Base-by-base conservation (phyloP, 352 stramenopile species). In the Pythium oligandrum region DNA sequence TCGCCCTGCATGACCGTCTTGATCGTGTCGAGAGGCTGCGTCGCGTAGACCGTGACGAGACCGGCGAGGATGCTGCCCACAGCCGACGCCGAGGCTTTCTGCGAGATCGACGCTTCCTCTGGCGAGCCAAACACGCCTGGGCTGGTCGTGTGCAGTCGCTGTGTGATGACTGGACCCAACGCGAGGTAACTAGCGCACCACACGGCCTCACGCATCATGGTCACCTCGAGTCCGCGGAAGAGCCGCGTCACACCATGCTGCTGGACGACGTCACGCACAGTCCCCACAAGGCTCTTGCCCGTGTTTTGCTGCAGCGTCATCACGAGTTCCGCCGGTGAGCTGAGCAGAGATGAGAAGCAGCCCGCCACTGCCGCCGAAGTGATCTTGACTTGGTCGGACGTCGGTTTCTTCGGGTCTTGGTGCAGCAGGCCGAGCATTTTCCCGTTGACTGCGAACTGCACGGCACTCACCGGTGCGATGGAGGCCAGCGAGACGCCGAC, bases 271-370 rank as follows among this genome's bases (percentile, higher is more conserved):
- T 89, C 71, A 40, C 68, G 64, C 47, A 92, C 68, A 0, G 83
- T 94, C 9, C 63, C 59, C 3, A 59, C 57, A 44, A 94, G 85
- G 51, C 68, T 74, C 63, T 83, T 80, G 45, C 81, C 83, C 26
- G 71, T 86, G 71, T 89, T 88, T 59, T 94, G 83, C 67, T 94
- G 83, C 49, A 91, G 71, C 51, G 83, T 94, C 83, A 94, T 94
- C 48, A 90, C 73, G 34, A 94, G 72, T 61, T 94, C 83, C 10
- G 79, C 83, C 0, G 83, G 70, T 0, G 79, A 84, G 40, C 79
- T 87, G 8, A 94, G 61, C 42, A 72, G 51, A 36, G 83, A 74
- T 8, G 83, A 92, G 17, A 67, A 71, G 31, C 82, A 55, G 36
- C 83, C 83, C 1, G 81, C 82, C 45, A 87, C 48, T 7, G 75